Conservation (phyloP, 225 moss, liverwort and hornwort species). For the Climacium dendroides region DNA sequence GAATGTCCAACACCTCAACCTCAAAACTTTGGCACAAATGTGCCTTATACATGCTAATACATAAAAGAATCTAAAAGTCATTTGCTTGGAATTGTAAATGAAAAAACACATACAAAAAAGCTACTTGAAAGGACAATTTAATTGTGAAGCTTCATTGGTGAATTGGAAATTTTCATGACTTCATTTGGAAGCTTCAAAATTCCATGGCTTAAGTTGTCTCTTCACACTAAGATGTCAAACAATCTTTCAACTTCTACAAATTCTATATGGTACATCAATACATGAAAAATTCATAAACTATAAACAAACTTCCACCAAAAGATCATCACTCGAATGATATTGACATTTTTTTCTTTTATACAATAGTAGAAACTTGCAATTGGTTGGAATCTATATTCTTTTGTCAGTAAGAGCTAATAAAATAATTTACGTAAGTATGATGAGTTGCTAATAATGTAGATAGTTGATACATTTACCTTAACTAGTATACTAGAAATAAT, state of each 20-base stretch:
- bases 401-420: neutral
- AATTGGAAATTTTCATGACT: neutral
- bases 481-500: too few relatives aligned
- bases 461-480: accelerated
- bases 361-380: neutral
- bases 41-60: neutral
- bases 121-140: neutral
- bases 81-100: neutral
- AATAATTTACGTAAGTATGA: neutral
- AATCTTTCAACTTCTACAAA: neutral
- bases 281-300: accelerated
- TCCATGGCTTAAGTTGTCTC: neutral
- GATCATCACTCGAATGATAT: neutral
- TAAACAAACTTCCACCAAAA: neutral
- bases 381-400: neutral
- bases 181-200: neutral
- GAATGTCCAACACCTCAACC: neutral
- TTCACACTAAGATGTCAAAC: neutral
- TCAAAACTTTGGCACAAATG: neutral
- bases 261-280: neutral
- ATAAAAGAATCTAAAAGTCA: neutral
- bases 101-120: neutral
- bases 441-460: neutral
- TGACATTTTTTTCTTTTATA: accelerated
- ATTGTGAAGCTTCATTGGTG: neutral